These are phyloP conservation scores for Ambrosiella cleistominuta DNA, from an alignment of 2,329 filamentous ascomycete genomes.

Conservation along the genomic window DNA sequence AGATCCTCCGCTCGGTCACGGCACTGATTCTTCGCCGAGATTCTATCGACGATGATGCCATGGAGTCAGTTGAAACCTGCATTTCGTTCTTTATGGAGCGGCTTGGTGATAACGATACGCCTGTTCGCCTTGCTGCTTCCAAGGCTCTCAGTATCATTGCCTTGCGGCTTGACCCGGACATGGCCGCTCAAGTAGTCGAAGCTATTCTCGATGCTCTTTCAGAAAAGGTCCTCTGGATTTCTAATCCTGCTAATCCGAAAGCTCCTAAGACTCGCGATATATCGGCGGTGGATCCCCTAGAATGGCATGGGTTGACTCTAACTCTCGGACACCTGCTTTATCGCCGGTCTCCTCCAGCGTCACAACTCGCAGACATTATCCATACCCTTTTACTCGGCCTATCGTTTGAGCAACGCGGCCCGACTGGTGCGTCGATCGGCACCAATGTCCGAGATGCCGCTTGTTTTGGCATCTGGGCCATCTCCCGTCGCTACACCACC, in stretches of 20 bases:
- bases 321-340: constrained; percentile 78
- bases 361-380: constrained; percentile 55
- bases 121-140: constrained; percentile 75
- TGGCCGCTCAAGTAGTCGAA: constrained; percentile 76
- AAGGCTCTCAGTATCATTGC: constrained; percentile 83
- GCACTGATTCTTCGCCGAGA: constrained; percentile 44
- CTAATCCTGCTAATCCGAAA: constrained; percentile 20
- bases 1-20: constrained; percentile 61
- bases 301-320: constrained; percentile 85
- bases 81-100: constrained; percentile 67
- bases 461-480: constrained; percentile 88
- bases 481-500: constrained; percentile 75
- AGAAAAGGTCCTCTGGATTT: constrained; percentile 36
- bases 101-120: constrained; percentile 74
- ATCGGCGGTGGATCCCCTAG: constrained; percentile 58
- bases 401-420: constrained; percentile 72
- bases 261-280: constrained; percentile 37
- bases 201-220: constrained; percentile 59
- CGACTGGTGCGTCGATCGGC: constrained; percentile 70
- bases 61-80: constrained; percentile 54
- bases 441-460: constrained; percentile 88
- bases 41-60: constrained; percentile 24
- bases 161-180: constrained; percentile 57
- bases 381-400: constrained; percentile 63
- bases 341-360: constrained; percentile 57